Evolutionary conservation across 495 filamentous ascomycete genomes (phyloP).

Genomic region (Penicillium odoratum): DNA sequence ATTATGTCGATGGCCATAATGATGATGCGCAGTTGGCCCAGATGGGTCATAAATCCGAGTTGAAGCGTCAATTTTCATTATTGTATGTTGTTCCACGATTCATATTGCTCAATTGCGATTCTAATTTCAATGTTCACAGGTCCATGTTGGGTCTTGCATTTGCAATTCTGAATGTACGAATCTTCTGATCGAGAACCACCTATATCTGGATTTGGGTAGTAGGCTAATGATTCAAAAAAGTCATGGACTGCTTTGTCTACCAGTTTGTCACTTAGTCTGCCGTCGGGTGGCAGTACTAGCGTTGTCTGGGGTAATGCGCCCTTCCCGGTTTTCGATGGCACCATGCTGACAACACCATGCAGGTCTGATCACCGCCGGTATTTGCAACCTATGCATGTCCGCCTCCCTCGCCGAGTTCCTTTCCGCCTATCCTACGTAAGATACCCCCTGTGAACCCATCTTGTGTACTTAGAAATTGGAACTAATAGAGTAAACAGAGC

Average conservation of each 20-base stretch:
- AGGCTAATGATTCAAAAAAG: conserved; percentile 14
- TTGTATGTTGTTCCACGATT: conserved; percentile 30
- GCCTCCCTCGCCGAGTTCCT: conserved; percentile 72
- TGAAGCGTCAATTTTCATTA: conserved; percentile 58
- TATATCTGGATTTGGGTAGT: no score
- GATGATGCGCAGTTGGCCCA: conserved; percentile 58
- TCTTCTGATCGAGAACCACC: no score
- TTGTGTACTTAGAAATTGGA: background rate
- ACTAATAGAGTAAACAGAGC: conserved; percentile 31
- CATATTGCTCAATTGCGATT: conserved; percentile 3
- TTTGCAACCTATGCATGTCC: conserved; percentile 72
- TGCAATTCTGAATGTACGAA: conserved; percentile 51
- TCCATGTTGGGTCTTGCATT: conserved; percentile 56
- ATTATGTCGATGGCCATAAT: conserved; percentile 18
- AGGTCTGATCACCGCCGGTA: conserved; percentile 67
- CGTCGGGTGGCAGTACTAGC: conserved; percentile 47
- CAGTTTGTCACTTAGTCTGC: conserved; percentile 49
- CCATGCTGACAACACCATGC: conserved; percentile 5
- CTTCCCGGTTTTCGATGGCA: background rate
- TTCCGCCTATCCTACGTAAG: conserved; percentile 68
- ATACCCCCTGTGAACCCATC: conserved; percentile 4
- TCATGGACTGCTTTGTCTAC: conserved; percentile 55
- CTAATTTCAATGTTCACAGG: conserved; percentile 22
- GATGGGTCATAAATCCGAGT: conserved; percentile 64
- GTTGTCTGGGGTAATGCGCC: conserved; percentile 49